phyloP scores from a whole-genome alignment of 768 basidiomycete genomes.

The Tylopilus vinaceipallidus region DNA sequence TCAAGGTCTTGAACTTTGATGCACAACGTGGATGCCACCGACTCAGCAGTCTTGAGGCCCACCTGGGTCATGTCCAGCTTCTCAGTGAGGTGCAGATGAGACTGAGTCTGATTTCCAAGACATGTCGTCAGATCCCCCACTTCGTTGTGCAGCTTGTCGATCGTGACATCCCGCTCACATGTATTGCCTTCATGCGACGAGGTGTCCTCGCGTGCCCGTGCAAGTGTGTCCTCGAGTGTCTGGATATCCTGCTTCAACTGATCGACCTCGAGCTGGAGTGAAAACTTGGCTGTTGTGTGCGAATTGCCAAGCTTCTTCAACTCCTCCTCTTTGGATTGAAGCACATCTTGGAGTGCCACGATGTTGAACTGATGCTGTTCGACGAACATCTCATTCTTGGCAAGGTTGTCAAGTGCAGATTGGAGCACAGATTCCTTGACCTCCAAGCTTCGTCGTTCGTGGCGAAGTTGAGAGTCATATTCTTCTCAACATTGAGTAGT shows the following conservation, averaged over 20 bases:
- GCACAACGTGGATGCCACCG: constrained; percentile 59
- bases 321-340: constrained; percentile 73
- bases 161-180: constrained; percentile 66
- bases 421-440: constrained; percentile 69
- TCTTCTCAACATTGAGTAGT: constrained; percentile 58
- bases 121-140: constrained; percentile 78
- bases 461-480: constrained; percentile 58
- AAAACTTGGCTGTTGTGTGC: constrained; percentile 79
- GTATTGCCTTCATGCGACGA: constrained; percentile 61
- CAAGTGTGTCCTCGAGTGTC: constrained; percentile 74
- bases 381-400: constrained; percentile 61
- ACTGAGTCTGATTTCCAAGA: constrained; percentile 83
- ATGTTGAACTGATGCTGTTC: constrained; percentile 76
- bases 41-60: constrained; percentile 62
- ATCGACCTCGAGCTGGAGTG: constrained; percentile 87
- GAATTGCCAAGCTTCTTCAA: constrained; percentile 80
- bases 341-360: constrained; percentile 62
- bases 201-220: constrained; percentile 66
- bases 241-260: constrained; percentile 81
- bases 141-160: constrained; percentile 77
- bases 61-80: constrained; percentile 77
- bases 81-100: constrained; percentile 80
- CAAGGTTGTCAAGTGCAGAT: constrained; percentile 59
- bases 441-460: constrained; percentile 62
- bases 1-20: constrained; percentile 74